Base-by-base conservation (phyloP, 139 green algal species). In the Picochlorum sp. region DNA sequence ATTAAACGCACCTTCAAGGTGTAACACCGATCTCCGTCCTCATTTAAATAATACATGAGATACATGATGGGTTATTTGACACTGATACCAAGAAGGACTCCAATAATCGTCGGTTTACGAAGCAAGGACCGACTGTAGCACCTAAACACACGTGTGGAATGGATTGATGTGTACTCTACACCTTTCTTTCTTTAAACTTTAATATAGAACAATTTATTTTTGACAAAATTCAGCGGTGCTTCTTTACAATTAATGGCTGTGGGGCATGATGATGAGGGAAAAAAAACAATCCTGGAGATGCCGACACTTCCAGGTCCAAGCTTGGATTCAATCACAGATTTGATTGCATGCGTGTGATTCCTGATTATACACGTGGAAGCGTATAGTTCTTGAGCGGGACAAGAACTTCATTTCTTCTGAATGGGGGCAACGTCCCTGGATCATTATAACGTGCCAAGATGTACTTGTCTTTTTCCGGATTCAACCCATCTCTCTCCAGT, bases 1-100 rank as follows among this genome's bases (percentile, higher is more conserved):
- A 41, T 21, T 20, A 45, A 37, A 52, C 71, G 6, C 49, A 95
- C 91, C 86, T 96, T 81, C 8, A 98, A 67, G 3, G 92, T 98
- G 73, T 98, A 98, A 10, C 94, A 80, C 9, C 90, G 81, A 21
- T 90, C 83, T 54, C 90, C 91, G n/a, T 83, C 65, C 2, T 90
- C 88, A 60, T 97, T 82, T 1, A 75, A 61, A 61, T 94, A 98
- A 57, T 92, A 96, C 92, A 97, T 98, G 6, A 98, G 76, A 67
- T 97, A 98, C 92, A 98, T 98, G 62, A 86, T 69, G 16, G 18
- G n/a, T n/a, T 63, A 14, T 4, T 20, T 11, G 34, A 7, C 7
- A 7, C 34, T 41, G 2, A 13, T 59, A 34, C 15, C 51, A 59
- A 38, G 8, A 60, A 14, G 4, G 0, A 13, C 31, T 14, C 15